A percentile compares a stretch with the other conserved stretches of the same genome.
Evolutionary conservation across 495 filamentous ascomycete species (phyloP).

Genomic region (Trichoderma parareesei): DNA sequence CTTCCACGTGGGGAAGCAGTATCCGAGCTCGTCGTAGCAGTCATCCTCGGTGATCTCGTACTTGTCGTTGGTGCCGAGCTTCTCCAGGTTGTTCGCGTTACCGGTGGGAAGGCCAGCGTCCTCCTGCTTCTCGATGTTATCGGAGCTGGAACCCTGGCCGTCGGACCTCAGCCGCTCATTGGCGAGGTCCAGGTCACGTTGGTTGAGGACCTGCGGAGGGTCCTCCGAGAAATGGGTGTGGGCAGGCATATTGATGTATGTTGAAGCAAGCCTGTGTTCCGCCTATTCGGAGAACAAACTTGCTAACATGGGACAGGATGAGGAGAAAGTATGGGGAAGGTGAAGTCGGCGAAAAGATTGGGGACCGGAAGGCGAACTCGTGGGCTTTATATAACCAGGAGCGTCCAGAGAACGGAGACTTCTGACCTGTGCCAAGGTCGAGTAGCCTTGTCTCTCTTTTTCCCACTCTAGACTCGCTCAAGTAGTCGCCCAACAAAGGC

Average conservation of each 20-base stretch:
- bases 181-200: slow-evolving; percentile 7
- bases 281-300: background rate
- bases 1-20: slow-evolving; percentile 53
- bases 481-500: no score
- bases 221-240: slow-evolving; percentile 9
- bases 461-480: no score
- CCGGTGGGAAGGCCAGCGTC: background rate
- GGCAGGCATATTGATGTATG: background rate
- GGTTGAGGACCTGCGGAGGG: slow-evolving; percentile 5
- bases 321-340: slow-evolving; percentile 6
- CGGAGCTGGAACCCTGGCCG: background rate
- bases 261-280: background rate
- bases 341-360: background rate
- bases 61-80: slow-evolving; percentile 24
- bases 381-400: no score
- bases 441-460: no score
- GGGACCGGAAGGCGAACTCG: background rate
- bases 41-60: slow-evolving; percentile 56
- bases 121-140: background rate
- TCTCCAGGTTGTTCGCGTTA: slow-evolving; percentile 8
- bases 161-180: background rate
- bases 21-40: slow-evolving; percentile 58
- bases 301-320: background rate
- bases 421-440: no score
- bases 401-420: no score